These are phyloP conservation scores for Fennellomyces sp. DNA, from an alignment of 371 early-diverging fungal species.

Conservation along the genomic window DNA sequence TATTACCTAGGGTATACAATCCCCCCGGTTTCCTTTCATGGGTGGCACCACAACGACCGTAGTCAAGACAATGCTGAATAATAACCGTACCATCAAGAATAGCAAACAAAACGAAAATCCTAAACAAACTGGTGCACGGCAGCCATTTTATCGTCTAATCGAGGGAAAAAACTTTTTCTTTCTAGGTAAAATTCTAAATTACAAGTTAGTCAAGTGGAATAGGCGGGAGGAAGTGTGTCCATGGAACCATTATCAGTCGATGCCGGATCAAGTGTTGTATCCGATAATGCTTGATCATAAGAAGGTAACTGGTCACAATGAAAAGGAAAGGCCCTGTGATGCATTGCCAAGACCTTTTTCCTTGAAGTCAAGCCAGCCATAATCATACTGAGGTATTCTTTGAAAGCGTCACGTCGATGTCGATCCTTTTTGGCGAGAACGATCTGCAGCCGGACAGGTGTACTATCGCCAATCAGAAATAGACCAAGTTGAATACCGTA, in stretches of 20 bases:
- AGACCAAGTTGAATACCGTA: background rate
- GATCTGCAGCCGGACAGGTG: conserved; percentile 5
- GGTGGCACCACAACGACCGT: too few species aligned
- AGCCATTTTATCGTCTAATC: too few species aligned
- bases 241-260: background rate
- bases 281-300: background rate
- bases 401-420: conserved; percentile 10
- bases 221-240: background rate
- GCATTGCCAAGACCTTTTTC: background rate
- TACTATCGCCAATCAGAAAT: background rate
- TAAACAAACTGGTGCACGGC: too few species aligned
- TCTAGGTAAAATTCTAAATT: too few species aligned
- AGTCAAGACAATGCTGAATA: too few species aligned
- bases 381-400: conserved; percentile 17
- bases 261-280: background rate
- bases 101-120: too few species aligned
- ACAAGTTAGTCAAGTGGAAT: background rate
- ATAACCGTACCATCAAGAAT: too few species aligned
- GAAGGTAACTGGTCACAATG: background rate
- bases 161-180: too few species aligned
- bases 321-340: background rate
- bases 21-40: too few species aligned
- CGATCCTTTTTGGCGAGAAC: conserved; percentile 1
- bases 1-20: too few species aligned
- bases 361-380: conserved; percentile 5